A percentile compares a stretch with the other conserved stretches of the same genome.
These are phyloP conservation scores for Aspergillus sp. DNA, from an alignment of 2,329 filamentous ascomycete genomes.

Conservation along the genomic window DNA sequence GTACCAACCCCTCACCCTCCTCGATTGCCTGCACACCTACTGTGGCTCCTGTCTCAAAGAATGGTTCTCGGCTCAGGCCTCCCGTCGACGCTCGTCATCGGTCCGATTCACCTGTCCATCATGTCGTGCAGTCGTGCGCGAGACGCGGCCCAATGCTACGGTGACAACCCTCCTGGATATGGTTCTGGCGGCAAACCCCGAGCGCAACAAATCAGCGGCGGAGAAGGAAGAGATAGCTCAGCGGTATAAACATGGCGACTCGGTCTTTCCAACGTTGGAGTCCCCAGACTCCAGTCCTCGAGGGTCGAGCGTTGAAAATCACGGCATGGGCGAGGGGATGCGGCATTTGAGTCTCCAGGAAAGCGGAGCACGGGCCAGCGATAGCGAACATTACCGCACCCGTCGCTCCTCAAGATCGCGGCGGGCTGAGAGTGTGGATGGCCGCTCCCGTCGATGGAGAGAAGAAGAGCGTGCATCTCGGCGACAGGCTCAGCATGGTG, in stretches of 20 bases:
- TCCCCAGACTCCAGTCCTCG: slow-evolving; percentile 37
- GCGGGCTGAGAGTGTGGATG: slow-evolving; percentile 37
- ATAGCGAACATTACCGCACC: slow-evolving; percentile 24
- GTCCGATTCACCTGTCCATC: slow-evolving; percentile 83
- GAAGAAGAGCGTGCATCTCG: slow-evolving; percentile 34
- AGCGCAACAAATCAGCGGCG: slow-evolving; percentile 63
- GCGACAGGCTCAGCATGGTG: slow-evolving; percentile 21
- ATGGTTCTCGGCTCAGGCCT: slow-evolving; percentile 85
- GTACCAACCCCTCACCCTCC: slow-evolving; percentile 84
- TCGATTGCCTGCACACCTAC: slow-evolving; percentile 93
- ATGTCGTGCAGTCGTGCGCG: slow-evolving; percentile 82
- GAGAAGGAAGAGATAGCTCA: slow-evolving; percentile 75
- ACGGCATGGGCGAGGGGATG: slow-evolving; percentile 68
- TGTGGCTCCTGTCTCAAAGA: slow-evolving; percentile 94
- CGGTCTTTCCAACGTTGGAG: slow-evolving; percentile 66
- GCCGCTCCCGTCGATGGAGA: slow-evolving; percentile 17
- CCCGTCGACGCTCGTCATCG: slow-evolving; percentile 49
- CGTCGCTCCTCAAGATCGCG: slow-evolving; percentile 25
- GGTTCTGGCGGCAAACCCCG: slow-evolving; percentile 77
- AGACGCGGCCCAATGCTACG: slow-evolving; percentile 85
- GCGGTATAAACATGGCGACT: slow-evolving; percentile 78
- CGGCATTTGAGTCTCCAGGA: slow-evolving; percentile 68
- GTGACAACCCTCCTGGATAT: slow-evolving; percentile 89
- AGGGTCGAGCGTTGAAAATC: slow-evolving; percentile 60
- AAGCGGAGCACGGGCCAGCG: slow-evolving; percentile 22